A percentile compares a stretch with the other conserved stretches of the same genome.
Conservation (phyloP, 2,329 filamentous ascomycete species). For the Talaromyces sp. region DNA sequence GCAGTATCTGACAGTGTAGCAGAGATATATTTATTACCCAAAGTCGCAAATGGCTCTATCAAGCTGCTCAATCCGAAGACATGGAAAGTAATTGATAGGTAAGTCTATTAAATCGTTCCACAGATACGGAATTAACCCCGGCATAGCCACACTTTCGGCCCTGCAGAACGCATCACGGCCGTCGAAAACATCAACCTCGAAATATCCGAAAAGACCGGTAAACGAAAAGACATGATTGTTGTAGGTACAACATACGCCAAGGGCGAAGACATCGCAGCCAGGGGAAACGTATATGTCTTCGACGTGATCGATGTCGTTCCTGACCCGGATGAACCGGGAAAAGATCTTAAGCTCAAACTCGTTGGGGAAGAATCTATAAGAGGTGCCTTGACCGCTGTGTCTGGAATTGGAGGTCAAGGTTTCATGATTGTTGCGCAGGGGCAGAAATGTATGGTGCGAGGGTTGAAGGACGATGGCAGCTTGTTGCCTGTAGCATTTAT, state of each 20-base stretch:
- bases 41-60: slow-evolving; percentile 66
- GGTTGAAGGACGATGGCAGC: slow-evolving; percentile 90
- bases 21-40: slow-evolving; percentile 60
- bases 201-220: slow-evolving; percentile 84
- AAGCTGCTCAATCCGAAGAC: slow-evolving; percentile 75
- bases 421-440: slow-evolving; percentile 89
- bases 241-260: slow-evolving; percentile 83
- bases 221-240: slow-evolving; percentile 75
- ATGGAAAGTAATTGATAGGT: slow-evolving; percentile 73
- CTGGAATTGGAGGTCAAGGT: slow-evolving; percentile 79
- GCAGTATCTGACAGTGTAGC: slow-evolving; percentile 18
- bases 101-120: slow-evolving; percentile 17
- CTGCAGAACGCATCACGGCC: slow-evolving; percentile 73
- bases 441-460: slow-evolving; percentile 95
- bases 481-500: slow-evolving; percentile 93
- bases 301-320: slow-evolving; percentile 91
- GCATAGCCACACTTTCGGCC: slow-evolving; percentile 62
- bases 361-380: slow-evolving; percentile 88
- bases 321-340: slow-evolving; percentile 79
- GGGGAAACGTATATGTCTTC: slow-evolving; percentile 83
- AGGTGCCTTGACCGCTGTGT: slow-evolving; percentile 83
- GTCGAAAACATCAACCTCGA: slow-evolving; percentile 83
- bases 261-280: slow-evolving; percentile 84
- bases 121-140: background rate
- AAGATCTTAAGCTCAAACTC: slow-evolving; percentile 78